Evolutionary conservation across 805 yeast species (phyloP).

Genomic region (Spathaspora boniae): DNA sequence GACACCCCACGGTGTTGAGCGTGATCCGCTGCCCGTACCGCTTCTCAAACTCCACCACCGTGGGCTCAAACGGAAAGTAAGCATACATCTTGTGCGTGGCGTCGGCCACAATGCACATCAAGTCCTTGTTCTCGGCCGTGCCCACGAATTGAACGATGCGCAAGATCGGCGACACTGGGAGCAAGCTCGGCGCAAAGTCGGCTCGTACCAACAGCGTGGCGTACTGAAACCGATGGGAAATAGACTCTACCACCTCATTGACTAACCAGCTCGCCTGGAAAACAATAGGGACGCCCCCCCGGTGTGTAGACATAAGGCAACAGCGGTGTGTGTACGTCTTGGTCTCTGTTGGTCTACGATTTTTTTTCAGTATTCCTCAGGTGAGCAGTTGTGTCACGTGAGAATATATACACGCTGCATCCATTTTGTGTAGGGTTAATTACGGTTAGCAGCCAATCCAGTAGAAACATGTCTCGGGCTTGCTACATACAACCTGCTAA

Average conservation of each 20-base stretch:
- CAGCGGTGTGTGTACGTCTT: too few relatives aligned
- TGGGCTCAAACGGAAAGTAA: slow-evolving; percentile 22
- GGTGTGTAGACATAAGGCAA: too few relatives aligned
- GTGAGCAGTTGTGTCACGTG: neutral
- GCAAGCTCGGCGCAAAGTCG: slow-evolving; percentile 12
- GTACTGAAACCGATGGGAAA: slow-evolving; percentile 9
- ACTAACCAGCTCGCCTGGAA: slow-evolving; percentile 26
- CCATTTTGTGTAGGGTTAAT: too few relatives aligned
- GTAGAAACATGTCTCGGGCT: too few relatives aligned
- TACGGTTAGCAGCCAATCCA: too few relatives aligned
- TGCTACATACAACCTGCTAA: too few relatives aligned
- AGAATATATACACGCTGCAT: too few relatives aligned
- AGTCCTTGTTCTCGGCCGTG: slow-evolving; percentile 18
- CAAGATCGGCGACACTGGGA: slow-evolving; percentile 22
- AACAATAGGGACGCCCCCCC: slow-evolving; percentile 13
- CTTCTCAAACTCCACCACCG: slow-evolving; percentile 28
- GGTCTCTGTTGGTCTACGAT: neutral
- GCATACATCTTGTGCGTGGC: slow-evolving; percentile 27
- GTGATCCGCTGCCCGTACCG: slow-evolving; percentile 33
- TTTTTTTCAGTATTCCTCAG: neutral
- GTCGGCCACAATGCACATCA: slow-evolving; percentile 32
- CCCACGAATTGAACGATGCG: slow-evolving; percentile 25
- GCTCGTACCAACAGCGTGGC: slow-evolving; percentile 13
- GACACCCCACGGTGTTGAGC: slow-evolving; percentile 21
- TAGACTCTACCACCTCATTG: slow-evolving; percentile 8